Conservation (phyloP, 768 basidiomycete genomes). For the Phylloporus sp. region DNA sequence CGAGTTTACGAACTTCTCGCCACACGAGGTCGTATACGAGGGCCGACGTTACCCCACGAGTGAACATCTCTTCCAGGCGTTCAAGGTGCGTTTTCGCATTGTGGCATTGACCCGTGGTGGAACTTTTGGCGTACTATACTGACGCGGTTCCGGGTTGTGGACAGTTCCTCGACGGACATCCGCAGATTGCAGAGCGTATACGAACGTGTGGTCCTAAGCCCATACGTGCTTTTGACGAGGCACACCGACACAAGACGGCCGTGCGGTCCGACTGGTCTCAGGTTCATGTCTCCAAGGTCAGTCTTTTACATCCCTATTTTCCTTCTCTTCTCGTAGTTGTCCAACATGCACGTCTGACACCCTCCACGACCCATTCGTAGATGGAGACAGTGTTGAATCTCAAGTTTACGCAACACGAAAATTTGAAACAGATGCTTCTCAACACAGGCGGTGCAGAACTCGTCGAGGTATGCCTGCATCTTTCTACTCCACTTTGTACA, state of each 20-base stretch:
- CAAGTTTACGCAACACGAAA: slow-evolving; percentile 67
- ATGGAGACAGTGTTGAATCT: slow-evolving; percentile 60
- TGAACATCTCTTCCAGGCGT: slow-evolving; percentile 74
- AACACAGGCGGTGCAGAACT: slow-evolving; percentile 60
- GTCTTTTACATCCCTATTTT: background rate
- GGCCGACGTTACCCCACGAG: slow-evolving; percentile 67
- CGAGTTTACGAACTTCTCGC: slow-evolving; percentile 70
- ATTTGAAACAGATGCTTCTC: slow-evolving; percentile 57
- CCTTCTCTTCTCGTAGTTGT: background rate
- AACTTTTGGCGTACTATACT: no score
- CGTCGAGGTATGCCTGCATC: slow-evolving; percentile 48
- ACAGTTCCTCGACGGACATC: slow-evolving; percentile 57
- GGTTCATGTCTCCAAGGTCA: slow-evolving; percentile 59
- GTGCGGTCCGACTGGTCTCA: slow-evolving; percentile 61
- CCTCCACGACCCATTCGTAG: slow-evolving; percentile 25
- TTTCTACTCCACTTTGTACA: background rate
- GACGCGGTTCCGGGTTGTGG: background rate
- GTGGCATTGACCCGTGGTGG: no score
- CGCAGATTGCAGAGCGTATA: slow-evolving; percentile 64
- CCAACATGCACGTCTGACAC: background rate
- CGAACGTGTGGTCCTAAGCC: slow-evolving; percentile 58
- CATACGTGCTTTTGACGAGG: slow-evolving; percentile 60
- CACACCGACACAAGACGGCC: slow-evolving; percentile 59
- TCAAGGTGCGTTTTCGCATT: slow-evolving; percentile 47
- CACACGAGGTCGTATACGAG: slow-evolving; percentile 59